Evolutionary conservation across 2,329 filamentous ascomycete genomes (phyloP).

Genomic region (Bipolaris zeicola): DNA sequence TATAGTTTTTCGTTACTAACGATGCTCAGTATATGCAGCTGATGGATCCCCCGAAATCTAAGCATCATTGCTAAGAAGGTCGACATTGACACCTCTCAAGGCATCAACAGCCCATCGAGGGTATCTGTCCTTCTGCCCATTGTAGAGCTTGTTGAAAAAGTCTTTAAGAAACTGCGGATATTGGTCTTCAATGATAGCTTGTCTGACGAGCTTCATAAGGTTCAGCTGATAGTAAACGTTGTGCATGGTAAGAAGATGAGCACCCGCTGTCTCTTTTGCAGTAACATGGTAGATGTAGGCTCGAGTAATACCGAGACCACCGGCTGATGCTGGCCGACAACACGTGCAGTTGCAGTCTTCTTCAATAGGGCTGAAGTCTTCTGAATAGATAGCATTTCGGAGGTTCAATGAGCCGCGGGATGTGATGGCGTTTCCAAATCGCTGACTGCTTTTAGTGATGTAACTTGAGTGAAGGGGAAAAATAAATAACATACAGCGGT

Average conservation of each 20-base stretch:
- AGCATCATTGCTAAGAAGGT: slow-evolving; percentile 29
- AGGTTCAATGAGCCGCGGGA: slow-evolving; percentile 81
- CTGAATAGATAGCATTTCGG: slow-evolving; percentile 73
- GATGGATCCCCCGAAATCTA: background rate
- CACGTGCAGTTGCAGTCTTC: slow-evolving; percentile 79
- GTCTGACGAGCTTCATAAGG: slow-evolving; percentile 76
- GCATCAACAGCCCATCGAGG: slow-evolving; percentile 86
- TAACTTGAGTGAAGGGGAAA: too few species aligned
- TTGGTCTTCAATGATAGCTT: slow-evolving; percentile 78
- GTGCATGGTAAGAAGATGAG: slow-evolving; percentile 85
- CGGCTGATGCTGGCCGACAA: slow-evolving; percentile 70
- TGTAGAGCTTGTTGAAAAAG: slow-evolving; percentile 79
- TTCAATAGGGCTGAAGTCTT: slow-evolving; percentile 84
- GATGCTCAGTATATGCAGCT: background rate
- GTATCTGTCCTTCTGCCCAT: slow-evolving; percentile 65
- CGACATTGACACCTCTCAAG: slow-evolving; percentile 75
- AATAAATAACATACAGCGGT: slow-evolving; percentile 67
- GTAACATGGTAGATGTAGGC: slow-evolving; percentile 92
- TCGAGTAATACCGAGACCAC: slow-evolving; percentile 79
- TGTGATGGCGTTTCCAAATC: slow-evolving; percentile 94
- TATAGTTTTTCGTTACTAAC: background rate
- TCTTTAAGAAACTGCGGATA: slow-evolving; percentile 77
- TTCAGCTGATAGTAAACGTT: slow-evolving; percentile 92
- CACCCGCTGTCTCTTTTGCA: slow-evolving; percentile 92
- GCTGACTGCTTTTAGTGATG: slow-evolving; percentile 44